Conservation (phyloP, 805 yeast genomes). For the Candida broadrunensis region DNA sequence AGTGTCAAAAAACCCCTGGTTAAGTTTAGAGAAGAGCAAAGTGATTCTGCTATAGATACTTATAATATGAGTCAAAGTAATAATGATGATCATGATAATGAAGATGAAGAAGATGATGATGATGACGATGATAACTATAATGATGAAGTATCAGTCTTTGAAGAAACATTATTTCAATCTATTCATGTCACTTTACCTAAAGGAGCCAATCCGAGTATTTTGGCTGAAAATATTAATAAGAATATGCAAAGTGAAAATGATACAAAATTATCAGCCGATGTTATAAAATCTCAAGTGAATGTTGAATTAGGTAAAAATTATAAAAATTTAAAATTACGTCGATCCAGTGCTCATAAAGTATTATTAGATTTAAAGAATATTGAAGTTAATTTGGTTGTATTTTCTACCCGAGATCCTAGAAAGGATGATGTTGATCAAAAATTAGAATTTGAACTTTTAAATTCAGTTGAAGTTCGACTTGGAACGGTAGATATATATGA, state of each 20-base stretch:
- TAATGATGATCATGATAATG: conserved; percentile 7
- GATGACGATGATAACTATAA: conserved; percentile 8
- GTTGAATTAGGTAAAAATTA: conserved; percentile 29
- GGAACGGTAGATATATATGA: conserved; percentile 64
- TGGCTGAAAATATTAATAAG: conserved; percentile 55
- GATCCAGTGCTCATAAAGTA: conserved; percentile 63
- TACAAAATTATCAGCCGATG: conserved; percentile 7
- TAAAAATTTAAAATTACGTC: conserved; percentile 53
- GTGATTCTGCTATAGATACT: background rate
- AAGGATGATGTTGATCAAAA: conserved; percentile 29
- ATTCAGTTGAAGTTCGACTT: conserved; percentile 46
- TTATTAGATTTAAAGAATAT: conserved; percentile 54
- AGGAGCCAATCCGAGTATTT: conserved; percentile 40
- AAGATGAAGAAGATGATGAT: conserved; percentile 9
- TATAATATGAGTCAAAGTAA: conserved; percentile 7
- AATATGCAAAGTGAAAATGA: conserved; percentile 23
- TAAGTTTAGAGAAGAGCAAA: conserved; percentile 4
- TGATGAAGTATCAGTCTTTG: conserved; percentile 32
- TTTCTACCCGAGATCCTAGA: conserved; percentile 47
- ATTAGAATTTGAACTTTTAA: conserved; percentile 43
- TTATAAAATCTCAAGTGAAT: conserved; percentile 14
- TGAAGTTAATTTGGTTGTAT: conserved; percentile 43
- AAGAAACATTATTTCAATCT: conserved; percentile 73
- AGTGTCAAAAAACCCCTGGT: conserved; percentile 1
- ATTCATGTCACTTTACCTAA: conserved; percentile 64